Percentiles rank a stretch among this genome's conserved stretches.
These are phyloP conservation scores for Dendrobium chrysotoxum DNA, from an alignment of 106 monocot genomes.

Conservation along the genomic window DNA sequence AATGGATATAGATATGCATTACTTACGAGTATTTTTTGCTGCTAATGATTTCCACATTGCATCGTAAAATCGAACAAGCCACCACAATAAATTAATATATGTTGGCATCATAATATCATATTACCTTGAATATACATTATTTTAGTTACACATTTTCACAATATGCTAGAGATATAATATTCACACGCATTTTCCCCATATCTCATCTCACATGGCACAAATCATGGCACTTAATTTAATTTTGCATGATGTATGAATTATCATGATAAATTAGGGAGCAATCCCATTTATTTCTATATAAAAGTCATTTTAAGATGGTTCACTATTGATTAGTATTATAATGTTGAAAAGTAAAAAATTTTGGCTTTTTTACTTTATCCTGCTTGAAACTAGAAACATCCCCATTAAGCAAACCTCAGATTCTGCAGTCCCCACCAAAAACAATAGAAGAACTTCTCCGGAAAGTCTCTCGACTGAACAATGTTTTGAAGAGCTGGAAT, in stretches of 20 bases:
- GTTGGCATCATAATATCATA: too few relatives aligned
- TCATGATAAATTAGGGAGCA: not conserved
- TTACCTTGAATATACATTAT: too few relatives aligned
- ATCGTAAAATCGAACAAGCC: not conserved
- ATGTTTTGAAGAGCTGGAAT: conserved; percentile 54
- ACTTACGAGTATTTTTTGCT: too few relatives aligned
- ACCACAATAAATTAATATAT: too few relatives aligned
- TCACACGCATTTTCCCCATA: not conserved
- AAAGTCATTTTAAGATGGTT: too few relatives aligned
- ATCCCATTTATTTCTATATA: too few relatives aligned
- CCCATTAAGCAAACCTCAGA: conserved; percentile 50
- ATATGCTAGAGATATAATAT: not conserved
- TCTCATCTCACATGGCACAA: not conserved
- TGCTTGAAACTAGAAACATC: not conserved
- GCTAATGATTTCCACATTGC: too few relatives aligned
- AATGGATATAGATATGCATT: too few relatives aligned
- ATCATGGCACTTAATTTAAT: not conserved
- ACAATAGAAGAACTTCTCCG: conserved; percentile 79
- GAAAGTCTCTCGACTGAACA: conserved; percentile 38
- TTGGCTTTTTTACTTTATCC: too few relatives aligned
- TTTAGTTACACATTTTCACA: not conserved
- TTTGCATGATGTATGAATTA: not conserved
- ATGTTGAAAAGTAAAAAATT: too few relatives aligned
- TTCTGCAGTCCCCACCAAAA: conserved; percentile 95
- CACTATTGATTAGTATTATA: too few relatives aligned